phyloP scores from a whole-genome alignment of 2,329 filamentous ascomycete genomes.

The Hypoxylon rubiginosum region DNA sequence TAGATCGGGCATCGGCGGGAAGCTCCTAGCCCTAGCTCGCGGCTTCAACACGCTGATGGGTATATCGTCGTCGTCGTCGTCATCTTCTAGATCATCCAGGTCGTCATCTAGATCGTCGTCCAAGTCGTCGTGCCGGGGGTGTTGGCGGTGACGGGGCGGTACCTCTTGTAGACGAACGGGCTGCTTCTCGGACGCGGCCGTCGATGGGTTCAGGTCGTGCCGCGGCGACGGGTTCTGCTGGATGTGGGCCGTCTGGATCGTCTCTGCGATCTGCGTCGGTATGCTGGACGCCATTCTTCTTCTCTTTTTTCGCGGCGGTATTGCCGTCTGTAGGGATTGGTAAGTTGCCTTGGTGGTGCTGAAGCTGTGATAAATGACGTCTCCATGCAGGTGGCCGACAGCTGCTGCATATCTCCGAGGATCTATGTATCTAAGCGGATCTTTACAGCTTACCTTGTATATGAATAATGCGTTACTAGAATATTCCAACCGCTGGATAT shows the following conservation, averaged over 20 bases:
- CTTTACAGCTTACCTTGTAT: neutral
- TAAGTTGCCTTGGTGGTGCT: constrained; percentile 5
- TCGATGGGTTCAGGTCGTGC: constrained; percentile 86
- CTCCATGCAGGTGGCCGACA: constrained; percentile 17
- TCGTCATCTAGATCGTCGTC: constrained; percentile 54
- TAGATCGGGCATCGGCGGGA: constrained; percentile 84
- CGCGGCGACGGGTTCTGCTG: constrained; percentile 76
- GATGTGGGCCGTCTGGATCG: constrained; percentile 85
- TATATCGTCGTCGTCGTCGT: constrained; percentile 72
- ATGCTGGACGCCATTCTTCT: constrained; percentile 67
- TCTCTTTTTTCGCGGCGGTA: neutral
- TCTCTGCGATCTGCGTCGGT: constrained; percentile 78
- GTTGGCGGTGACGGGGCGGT: constrained; percentile 30
- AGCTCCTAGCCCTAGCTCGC: constrained; percentile 59
- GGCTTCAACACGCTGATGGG: constrained; percentile 76
- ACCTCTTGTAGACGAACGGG: constrained; percentile 63
- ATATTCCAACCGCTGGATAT: neutral
- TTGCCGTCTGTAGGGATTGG: neutral
- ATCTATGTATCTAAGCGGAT: neutral
- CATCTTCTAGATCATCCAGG: constrained; percentile 33
- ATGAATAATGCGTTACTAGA: neutral
- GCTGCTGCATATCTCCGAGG: constrained; percentile 1
- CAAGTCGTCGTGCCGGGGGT: constrained; percentile 32
- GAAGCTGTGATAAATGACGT: constrained; percentile 22
- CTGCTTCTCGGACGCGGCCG: constrained; percentile 75